Conservation (phyloP, 2,329 filamentous ascomycete genomes). For the Neonectria hederae region DNA sequence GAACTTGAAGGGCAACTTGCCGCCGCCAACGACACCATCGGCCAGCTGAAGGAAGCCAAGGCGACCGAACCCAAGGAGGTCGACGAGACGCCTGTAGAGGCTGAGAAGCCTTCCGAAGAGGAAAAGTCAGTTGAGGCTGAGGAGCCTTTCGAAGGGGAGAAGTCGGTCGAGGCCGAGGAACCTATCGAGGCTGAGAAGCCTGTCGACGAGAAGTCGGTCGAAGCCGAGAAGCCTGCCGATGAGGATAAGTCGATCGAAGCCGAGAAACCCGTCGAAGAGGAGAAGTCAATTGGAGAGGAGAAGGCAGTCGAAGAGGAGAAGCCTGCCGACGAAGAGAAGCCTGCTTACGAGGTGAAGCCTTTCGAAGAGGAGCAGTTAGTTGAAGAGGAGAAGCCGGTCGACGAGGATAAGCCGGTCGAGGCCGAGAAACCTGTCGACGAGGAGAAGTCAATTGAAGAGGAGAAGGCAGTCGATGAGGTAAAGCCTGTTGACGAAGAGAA, state of each 20-base stretch:
- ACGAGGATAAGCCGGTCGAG: no score
- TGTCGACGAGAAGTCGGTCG: constrained; percentile 2
- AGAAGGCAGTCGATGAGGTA: background rate
- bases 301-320: background rate
- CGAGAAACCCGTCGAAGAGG: constrained; percentile 3
- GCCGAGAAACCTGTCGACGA: no score
- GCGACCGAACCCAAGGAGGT: background rate
- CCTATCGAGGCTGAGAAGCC: background rate
- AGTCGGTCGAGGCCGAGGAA: background rate
- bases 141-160: background rate
- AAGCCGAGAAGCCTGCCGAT: background rate
- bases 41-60: constrained; percentile 5
- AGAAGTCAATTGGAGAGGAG: background rate
- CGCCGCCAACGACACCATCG: constrained; percentile 11
- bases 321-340: background rate
- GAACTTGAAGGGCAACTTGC: constrained; percentile 22
- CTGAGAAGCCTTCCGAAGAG: constrained; percentile 3
- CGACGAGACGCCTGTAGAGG: no score
- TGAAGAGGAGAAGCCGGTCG: no score
- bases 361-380: no score
- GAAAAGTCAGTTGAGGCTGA: constrained; percentile 1
- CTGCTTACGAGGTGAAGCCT: background rate
- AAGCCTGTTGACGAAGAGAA: no score
- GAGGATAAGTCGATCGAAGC: background rate
- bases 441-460: background rate